These are phyloP conservation scores for Carallia brachiata DNA, from an alignment of 345 rosid species.

Conservation along the genomic window DNA sequence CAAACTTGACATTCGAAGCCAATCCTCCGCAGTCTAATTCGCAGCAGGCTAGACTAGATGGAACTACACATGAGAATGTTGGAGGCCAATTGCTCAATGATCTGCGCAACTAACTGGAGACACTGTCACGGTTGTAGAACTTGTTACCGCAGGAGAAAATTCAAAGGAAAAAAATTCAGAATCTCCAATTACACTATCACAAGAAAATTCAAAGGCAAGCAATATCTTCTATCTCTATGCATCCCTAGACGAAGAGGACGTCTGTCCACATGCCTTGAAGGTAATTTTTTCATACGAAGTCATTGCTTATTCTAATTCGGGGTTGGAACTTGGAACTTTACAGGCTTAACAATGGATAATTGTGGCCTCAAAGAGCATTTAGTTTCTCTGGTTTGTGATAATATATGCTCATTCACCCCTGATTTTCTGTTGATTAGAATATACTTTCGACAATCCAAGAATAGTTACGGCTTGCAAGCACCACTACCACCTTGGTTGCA, in stretches of 20 bases:
- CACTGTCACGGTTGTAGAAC: too few species aligned
- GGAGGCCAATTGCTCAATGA: too few species aligned
- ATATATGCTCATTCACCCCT: background rate
- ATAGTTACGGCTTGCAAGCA: slow-evolving; percentile 42
- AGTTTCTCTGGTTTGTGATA: background rate
- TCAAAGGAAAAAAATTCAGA: background rate
- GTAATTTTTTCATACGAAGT: slow-evolving; percentile 15
- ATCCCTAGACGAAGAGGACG: slow-evolving; percentile 35
- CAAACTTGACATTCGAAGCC: too few species aligned
- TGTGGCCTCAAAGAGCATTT: background rate
- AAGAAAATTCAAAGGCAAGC: background rate
- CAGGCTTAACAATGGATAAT: too few species aligned
- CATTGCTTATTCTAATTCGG: background rate
- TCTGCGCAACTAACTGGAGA: too few species aligned
- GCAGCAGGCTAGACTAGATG: too few species aligned
- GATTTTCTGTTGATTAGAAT: slow-evolving; percentile 22
- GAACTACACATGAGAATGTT: too few species aligned
- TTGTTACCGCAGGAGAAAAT: too few species aligned
- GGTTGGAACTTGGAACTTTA: background rate
- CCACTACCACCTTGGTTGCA: slow-evolving; percentile 50
- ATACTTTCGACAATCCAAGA: slow-evolving; percentile 46
- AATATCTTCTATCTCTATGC: background rate
- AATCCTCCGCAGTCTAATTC: too few species aligned
- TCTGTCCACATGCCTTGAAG: slow-evolving; percentile 52
- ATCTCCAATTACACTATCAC: background rate